These are phyloP conservation scores for Aechmea fasciata DNA, from an alignment of 176 grass and related monocot genomes.

Conservation along the genomic window DNA sequence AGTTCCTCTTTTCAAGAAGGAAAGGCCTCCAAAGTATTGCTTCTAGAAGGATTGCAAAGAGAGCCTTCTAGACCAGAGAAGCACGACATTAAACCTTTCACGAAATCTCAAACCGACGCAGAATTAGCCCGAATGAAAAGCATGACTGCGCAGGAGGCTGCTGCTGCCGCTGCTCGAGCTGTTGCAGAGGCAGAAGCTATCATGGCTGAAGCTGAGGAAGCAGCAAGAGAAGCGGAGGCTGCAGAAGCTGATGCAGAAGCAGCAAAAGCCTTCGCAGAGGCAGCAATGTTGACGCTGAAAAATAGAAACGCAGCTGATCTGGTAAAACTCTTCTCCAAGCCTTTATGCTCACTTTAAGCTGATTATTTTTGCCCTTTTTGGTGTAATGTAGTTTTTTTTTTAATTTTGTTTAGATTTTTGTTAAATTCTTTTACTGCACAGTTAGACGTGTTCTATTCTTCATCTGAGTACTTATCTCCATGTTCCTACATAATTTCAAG, in stretches of 20 bases:
- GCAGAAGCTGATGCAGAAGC: conserved; percentile 76
- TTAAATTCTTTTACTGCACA: background rate
- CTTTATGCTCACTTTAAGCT: background rate
- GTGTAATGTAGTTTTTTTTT: background rate
- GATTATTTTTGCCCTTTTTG: background rate
- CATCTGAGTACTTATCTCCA: background rate
- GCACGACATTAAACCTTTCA: conserved; percentile 39
- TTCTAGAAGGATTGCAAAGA: conserved; percentile 45
- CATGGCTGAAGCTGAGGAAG: conserved; percentile 79
- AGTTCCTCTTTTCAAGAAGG: conserved; percentile 41
- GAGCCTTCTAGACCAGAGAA: conserved; percentile 35
- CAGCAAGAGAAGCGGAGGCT: conserved; percentile 63
- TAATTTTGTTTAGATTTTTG: background rate
- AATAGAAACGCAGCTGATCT: conserved; percentile 50
- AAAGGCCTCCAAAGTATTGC: conserved; percentile 45
- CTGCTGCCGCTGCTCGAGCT: conserved; percentile 45
- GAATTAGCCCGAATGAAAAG: conserved; percentile 61
- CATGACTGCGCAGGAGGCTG: conserved; percentile 65
- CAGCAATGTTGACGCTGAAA: conserved; percentile 40
- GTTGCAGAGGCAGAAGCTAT: conserved; percentile 79
- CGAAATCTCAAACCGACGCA: conserved; percentile 58
- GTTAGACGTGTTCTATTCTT: background rate
- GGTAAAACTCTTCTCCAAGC: conserved; percentile 31
- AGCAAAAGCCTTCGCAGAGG: conserved; percentile 74
- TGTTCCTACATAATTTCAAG: background rate